A percentile compares a stretch with the other conserved stretches of the same genome.
Conservation (phyloP, 495 filamentous ascomycete genomes). For the Neurospora sp. region DNA sequence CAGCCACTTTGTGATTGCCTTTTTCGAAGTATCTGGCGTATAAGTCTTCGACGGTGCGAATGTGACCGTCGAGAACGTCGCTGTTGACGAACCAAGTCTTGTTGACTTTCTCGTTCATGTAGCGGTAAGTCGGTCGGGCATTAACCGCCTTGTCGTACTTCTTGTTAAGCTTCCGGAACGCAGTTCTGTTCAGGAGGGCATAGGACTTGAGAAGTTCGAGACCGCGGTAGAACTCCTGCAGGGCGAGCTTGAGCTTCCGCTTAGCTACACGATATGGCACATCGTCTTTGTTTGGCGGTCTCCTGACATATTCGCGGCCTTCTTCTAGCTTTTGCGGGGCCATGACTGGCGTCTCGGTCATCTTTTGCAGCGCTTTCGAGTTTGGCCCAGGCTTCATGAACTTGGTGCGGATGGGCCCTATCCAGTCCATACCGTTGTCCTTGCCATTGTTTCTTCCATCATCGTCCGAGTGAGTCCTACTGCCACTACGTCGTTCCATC, state of each 20-base stretch:
- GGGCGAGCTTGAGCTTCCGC: conserved; percentile 75
- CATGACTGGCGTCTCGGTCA: conserved; percentile 31
- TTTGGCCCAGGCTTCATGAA: conserved; percentile 37
- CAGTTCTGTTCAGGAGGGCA: conserved; percentile 76
- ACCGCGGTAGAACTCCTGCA: conserved; percentile 87
- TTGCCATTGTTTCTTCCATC: conserved; percentile 5
- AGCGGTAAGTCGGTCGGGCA: conserved; percentile 63
- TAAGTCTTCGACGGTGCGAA: conserved; percentile 72
- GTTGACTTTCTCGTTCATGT: conserved; percentile 89
- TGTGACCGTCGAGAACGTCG: conserved; percentile 65
- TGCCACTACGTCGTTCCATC: conserved; percentile 3
- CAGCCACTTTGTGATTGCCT: conserved; percentile 83
- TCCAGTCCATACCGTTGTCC: conserved; percentile 20
- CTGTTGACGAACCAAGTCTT: conserved; percentile 83
- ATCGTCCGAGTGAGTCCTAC: conserved; percentile 6
- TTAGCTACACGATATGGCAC: conserved; percentile 79
- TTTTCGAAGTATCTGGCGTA: conserved; percentile 89
- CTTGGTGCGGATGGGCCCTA: conserved; percentile 32
- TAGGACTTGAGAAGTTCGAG: conserved; percentile 88
- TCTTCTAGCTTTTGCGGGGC: conserved; percentile 26
- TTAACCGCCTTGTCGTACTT: conserved; percentile 91
- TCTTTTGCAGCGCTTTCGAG: conserved; percentile 32
- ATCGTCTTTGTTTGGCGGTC: conserved; percentile 39
- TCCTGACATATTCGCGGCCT: conserved; percentile 54
- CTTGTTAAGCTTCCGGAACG: conserved; percentile 96